Percentiles rank a stretch among this genome's conserved stretches.
Evolutionary conservation across 176 grass and related monocot genomes (phyloP).

Genomic region (Saccharum spontaneum): DNA sequence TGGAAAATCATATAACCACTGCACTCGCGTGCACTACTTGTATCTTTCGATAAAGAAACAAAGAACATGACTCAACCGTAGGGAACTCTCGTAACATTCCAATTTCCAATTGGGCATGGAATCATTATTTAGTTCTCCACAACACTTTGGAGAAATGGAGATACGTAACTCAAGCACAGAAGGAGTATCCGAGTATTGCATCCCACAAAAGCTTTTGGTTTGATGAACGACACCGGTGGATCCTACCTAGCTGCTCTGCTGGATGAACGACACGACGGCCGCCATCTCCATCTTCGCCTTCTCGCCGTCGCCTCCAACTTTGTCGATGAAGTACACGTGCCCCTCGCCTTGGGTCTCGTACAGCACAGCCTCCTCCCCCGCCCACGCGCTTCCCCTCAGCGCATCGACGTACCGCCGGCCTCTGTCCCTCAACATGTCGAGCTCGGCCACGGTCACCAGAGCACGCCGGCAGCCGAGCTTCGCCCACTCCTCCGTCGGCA

Average conservation of each 20-base stretch:
- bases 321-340: constrained; percentile 44
- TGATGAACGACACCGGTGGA: neutral
- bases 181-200: no score
- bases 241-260: neutral
- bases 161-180: neutral
- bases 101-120: no score
- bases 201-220: no score
- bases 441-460: constrained; percentile 48
- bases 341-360: constrained; percentile 38
- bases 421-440: constrained; percentile 43
- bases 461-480: constrained; percentile 33
- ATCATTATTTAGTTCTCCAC: neutral
- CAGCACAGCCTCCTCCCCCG: constrained; percentile 43
- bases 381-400: constrained; percentile 54
- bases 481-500: constrained; percentile 32
- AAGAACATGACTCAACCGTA: no score
- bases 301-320: neutral
- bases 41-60: no score
- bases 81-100: no score
- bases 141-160: neutral
- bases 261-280: constrained; percentile 38
- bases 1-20: no score
- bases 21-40: no score
- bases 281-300: constrained; percentile 27
- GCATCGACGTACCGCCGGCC: constrained; percentile 46